Conservation (phyloP, 139 green algal genomes). For the Edaphochlamys debaryana region DNA sequence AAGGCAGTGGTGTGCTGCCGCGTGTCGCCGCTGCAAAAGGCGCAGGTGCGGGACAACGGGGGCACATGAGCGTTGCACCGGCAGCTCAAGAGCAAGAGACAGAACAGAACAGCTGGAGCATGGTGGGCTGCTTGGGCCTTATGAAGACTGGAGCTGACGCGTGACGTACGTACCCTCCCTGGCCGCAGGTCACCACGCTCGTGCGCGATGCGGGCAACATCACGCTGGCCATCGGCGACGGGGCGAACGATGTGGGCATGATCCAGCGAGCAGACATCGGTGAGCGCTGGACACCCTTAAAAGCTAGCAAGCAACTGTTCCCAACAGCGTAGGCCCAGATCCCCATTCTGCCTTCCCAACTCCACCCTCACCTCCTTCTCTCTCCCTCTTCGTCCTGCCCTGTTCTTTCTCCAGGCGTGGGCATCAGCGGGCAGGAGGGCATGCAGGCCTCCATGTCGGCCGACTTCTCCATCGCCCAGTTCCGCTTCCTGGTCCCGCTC, state of each 20-base stretch:
- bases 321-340: too few relatives aligned
- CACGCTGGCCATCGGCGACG: slow-evolving; percentile 97
- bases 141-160: too few relatives aligned
- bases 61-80: too few relatives aligned
- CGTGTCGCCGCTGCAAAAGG: slow-evolving; percentile 81
- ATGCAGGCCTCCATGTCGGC: slow-evolving; percentile 92
- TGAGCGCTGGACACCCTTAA: slow-evolving; percentile 4
- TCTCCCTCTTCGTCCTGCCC: too few relatives aligned
- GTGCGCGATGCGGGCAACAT: slow-evolving; percentile 67
- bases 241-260: slow-evolving; percentile 99
- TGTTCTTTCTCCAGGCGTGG: slow-evolving; percentile 83
- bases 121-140: too few relatives aligned
- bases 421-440: slow-evolving; percentile 97
- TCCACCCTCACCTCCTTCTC: too few relatives aligned
- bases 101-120: too few relatives aligned
- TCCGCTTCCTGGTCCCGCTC: slow-evolving; percentile 88
- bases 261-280: slow-evolving; percentile 79
- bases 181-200: slow-evolving; percentile 67
- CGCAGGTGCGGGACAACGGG: slow-evolving; percentile 42
- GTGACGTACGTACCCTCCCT: too few relatives aligned
- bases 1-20: slow-evolving; percentile 80
- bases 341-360: too few relatives aligned
- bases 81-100: too few relatives aligned
- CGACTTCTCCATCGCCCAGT: slow-evolving; percentile 98
- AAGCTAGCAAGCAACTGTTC: too few relatives aligned